These are phyloP conservation scores for Irpex rosettiformis DNA, from an alignment of 1,284 basidiomycete genomes.

Conservation along the genomic window DNA sequence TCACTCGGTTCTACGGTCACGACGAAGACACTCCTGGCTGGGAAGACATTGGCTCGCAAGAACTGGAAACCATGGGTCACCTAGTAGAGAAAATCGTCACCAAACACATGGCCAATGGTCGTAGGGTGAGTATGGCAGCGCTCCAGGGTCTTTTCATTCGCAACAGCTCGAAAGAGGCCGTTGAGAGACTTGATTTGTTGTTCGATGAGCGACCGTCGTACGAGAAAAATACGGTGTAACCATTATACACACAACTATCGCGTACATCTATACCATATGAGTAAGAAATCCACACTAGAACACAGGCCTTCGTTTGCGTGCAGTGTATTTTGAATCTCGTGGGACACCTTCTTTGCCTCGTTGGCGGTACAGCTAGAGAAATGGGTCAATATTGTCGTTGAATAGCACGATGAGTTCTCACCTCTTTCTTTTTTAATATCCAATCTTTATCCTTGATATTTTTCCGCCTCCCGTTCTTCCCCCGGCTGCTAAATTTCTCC, in stretches of 20 bases:
- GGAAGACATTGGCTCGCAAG: slow-evolving; percentile 28
- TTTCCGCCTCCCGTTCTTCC: slow-evolving; percentile 62
- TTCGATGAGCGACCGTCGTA: slow-evolving; percentile 20
- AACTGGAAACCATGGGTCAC: slow-evolving; percentile 47
- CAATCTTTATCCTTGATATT: slow-evolving; percentile 69
- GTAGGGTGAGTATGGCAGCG: slow-evolving; percentile 86
- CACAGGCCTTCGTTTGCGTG: slow-evolving; percentile 63
- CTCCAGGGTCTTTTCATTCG: slow-evolving; percentile 93
- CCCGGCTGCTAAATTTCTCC: slow-evolving; percentile 47
- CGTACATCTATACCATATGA: not conserved
- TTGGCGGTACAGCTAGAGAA: slow-evolving; percentile 66
- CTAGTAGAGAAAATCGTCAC: slow-evolving; percentile 51
- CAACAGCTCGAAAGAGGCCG: slow-evolving; percentile 59
- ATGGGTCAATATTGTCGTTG: slow-evolving; percentile 5
- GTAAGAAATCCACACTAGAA: slow-evolving; percentile 44
- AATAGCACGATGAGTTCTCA: slow-evolving; percentile 26
- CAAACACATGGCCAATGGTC: slow-evolving; percentile 48
- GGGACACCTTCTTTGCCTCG: slow-evolving; percentile 80
- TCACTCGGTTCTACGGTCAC: slow-evolving; percentile 81
- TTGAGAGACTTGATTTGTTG: slow-evolving; percentile 51
- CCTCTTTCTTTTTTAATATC: slow-evolving; percentile 86
- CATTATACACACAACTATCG: not conserved
- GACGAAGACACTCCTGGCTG: slow-evolving; percentile 28
- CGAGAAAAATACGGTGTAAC: not conserved
- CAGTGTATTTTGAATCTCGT: slow-evolving; percentile 79